A percentile compares a stretch with the other conserved stretches of the same genome.
These are phyloP conservation scores for Hirsutella thompsonii DNA, from an alignment of 2,329 filamentous ascomycete genomes.

Conservation along the genomic window DNA sequence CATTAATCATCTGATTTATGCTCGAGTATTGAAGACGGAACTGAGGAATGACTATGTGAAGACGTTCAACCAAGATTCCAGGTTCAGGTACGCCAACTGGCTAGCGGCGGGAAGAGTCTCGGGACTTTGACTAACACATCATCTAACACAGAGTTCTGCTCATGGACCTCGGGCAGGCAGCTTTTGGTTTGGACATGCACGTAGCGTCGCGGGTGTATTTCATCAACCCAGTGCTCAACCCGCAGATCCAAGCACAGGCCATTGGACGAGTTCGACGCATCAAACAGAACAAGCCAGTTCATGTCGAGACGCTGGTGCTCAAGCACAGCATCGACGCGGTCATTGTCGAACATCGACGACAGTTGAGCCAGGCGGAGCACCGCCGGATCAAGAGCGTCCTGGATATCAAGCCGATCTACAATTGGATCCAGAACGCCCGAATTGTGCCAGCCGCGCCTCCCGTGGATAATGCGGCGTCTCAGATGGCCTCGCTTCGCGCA, in stretches of 20 bases:
- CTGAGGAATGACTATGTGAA: conserved; percentile 64
- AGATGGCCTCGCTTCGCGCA: conserved; percentile 32
- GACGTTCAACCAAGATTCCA: conserved; percentile 57
- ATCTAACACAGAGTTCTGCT: conserved; percentile 48
- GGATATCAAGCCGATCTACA: conserved; percentile 42
- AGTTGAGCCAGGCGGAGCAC: conserved; percentile 60
- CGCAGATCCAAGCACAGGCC: conserved; percentile 76
- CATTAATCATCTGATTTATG: conserved; percentile 53
- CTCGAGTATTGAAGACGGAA: conserved; percentile 44
- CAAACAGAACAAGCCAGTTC: conserved; percentile 65
- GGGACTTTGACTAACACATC: conserved; percentile 2
- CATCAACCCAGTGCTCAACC: conserved; percentile 75
- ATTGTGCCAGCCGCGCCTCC: conserved; percentile 23
- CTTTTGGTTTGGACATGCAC: conserved; percentile 76
- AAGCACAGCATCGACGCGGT: conserved; percentile 72
- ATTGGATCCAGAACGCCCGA: conserved; percentile 43
- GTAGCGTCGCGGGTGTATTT: conserved; percentile 81
- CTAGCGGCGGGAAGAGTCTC: not conserved
- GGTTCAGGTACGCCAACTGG: conserved; percentile 34
- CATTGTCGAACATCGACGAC: conserved; percentile 58
- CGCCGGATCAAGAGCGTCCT: conserved; percentile 41
- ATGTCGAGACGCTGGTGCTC: conserved; percentile 76
- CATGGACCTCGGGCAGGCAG: conserved; percentile 85
- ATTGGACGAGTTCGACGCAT: conserved; percentile 84
- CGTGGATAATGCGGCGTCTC: conserved; percentile 21